Conservation (phyloP, 306 rosid species). For the Echinosophora koreensis region DNA sequence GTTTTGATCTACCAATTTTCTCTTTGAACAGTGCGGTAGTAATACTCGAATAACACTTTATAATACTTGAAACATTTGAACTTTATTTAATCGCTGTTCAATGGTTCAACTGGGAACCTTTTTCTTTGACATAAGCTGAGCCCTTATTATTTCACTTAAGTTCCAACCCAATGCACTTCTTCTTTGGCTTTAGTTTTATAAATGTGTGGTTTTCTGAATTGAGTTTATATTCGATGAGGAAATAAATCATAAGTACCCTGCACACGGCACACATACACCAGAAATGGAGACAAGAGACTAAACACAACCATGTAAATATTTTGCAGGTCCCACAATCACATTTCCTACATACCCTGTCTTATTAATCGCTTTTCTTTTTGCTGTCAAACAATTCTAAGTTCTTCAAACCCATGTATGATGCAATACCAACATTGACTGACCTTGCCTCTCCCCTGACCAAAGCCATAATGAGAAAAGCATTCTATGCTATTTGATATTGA, state of each 20-base stretch:
- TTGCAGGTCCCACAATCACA: conserved; percentile 48
- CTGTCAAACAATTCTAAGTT: conserved; percentile 39
- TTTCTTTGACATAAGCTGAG: neutral
- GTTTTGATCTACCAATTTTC: conserved; percentile 12
- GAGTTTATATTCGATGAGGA: neutral
- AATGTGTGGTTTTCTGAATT: conserved; percentile 3
- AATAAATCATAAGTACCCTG: neutral
- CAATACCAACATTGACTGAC: neutral
- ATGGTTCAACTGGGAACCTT: conserved; percentile 10
- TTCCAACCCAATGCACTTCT: neutral
- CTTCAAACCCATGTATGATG: conserved; percentile 36
- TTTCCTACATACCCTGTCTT: conserved; percentile 46
- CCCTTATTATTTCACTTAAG: neutral
- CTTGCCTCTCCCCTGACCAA: conserved; percentile 1
- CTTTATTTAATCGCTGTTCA: conserved; percentile 7
- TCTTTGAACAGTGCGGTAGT: neutral
- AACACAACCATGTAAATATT: conserved; percentile 36
- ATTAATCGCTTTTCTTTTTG: conserved; percentile 41
- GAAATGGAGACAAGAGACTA: neutral
- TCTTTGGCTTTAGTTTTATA: conserved; percentile 16
- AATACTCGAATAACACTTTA: neutral
- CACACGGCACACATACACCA: neutral
- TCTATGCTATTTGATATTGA: neutral
- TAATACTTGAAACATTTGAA: conserved; percentile 16
- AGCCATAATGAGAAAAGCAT: neutral